A percentile compares a stretch with the other conserved stretches of the same genome.
Evolutionary conservation across 208 protist genomes (phyloP).

Genomic region (Histomonas meleagridis): DNA sequence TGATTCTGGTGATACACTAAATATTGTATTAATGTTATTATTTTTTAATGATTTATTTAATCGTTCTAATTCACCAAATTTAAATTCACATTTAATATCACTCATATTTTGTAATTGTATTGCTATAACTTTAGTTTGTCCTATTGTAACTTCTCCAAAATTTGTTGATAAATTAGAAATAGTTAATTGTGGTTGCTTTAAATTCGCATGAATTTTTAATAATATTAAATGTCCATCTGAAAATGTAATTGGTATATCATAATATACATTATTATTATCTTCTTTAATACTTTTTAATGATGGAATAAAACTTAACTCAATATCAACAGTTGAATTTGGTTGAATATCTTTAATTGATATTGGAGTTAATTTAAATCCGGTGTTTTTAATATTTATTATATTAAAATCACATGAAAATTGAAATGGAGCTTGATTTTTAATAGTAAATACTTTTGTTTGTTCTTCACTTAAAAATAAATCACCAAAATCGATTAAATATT

Average conservation of each 20-base stretch:
- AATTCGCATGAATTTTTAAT: background rate
- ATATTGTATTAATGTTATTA: background rate
- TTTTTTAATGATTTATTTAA: background rate
- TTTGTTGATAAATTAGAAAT: background rate
- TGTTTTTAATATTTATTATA: background rate
- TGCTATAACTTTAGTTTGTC: background rate
- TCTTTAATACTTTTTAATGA: background rate
- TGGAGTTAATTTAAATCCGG: background rate
- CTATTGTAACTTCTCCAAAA: background rate
- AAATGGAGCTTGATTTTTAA: background rate
- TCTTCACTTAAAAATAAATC: background rate
- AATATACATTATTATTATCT: background rate
- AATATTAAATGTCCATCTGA: background rate
- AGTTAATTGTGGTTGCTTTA: background rate
- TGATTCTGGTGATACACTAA: background rate
- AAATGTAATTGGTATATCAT: background rate
- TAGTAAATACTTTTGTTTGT: background rate
- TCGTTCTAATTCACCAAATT: background rate
- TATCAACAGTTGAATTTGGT: background rate
- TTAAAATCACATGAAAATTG: background rate
- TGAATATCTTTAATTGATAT: background rate
- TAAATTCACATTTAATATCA: slow-evolving; percentile 9
- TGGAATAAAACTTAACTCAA: background rate
- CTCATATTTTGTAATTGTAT: slow-evolving; percentile 23
- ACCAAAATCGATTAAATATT: background rate